A percentile compares a stretch with the other conserved stretches of the same genome.
phyloP scores from a whole-genome alignment of 306 rosid species.

The Vigna nakashimae region DNA sequence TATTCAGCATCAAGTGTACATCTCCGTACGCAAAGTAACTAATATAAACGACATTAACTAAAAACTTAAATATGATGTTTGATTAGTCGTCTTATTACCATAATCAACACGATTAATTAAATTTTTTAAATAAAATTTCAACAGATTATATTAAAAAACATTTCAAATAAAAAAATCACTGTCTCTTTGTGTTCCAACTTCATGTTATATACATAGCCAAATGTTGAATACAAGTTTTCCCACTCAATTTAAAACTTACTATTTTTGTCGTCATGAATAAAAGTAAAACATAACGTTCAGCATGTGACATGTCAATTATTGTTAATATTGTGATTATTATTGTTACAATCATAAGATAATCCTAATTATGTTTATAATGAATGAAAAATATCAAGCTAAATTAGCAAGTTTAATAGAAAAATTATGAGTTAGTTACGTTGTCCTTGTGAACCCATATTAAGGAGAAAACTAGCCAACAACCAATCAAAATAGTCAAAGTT shows the following conservation, averaged over 20 bases:
- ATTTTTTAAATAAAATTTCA: neutral
- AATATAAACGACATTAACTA: neutral
- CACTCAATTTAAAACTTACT: no score
- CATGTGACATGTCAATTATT: neutral
- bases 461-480: neutral
- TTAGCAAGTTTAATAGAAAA: neutral
- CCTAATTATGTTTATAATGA: neutral
- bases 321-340: no score
- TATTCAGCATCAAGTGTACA: neutral
- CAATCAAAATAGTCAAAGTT: neutral
- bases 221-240: neutral
- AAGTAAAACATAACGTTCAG: neutral
- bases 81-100: no score
- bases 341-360: neutral
- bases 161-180: neutral
- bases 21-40: neutral
- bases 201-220: neutral
- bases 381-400: neutral
- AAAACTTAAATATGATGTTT: neutral
- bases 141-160: neutral
- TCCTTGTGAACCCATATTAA: neutral
- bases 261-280: neutral
- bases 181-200: neutral
- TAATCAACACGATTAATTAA: neutral
- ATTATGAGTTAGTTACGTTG: neutral